Evolutionary conservation across 2,329 filamentous ascomycete genomes (phyloP), one percentile per base, ranked within the genome.

Genomic region (Fusarium equiseti): DNA sequence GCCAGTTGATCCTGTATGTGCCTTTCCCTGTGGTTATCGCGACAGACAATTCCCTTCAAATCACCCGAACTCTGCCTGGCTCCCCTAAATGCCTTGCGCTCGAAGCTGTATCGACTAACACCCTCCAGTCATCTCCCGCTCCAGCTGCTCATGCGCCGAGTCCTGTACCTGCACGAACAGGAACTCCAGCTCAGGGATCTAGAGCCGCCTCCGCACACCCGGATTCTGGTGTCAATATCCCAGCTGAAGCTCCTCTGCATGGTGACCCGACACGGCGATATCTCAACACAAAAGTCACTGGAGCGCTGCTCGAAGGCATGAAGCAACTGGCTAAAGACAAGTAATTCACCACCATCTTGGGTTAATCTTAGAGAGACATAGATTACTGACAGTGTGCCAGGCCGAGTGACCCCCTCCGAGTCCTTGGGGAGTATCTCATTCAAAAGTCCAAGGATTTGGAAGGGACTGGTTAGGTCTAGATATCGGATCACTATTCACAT

Each of bases 241-340:
- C 89, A 2, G 80, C 85, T 15, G 87, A 91, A 75, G 86, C 89
- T 16, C 84, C 87, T 3, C 80, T 86, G 2, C 90, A 93, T 75
- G 91, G 91, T 49, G 91, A 91, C 24, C 89, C 90, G 1, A 89
- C 89, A 8, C 87, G 92, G 46, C 86, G 88, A 74, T 94, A 93
- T 77, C 80, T 94, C 72, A 94, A 94, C 76, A 85, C 86, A 51
- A 92, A 90, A 73, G 87, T 94, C 43, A 92, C 91, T 1, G 88
- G 88, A 1, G 86, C 87, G 27, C 76, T 94, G 62, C 81, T 94
- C 42, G 91, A 94, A 74, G 92, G 91, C 26, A 92, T 94, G 90
- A 94, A 93, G 81, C 80, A 86, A 58, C 78, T 94, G 65, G 90
- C 90, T 7, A 89, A 88, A 72, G 90, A 93, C 44, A 88, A 91